Conservation (phyloP, 305 asterid genomes). For the Caryopteris hybrid region DNA sequence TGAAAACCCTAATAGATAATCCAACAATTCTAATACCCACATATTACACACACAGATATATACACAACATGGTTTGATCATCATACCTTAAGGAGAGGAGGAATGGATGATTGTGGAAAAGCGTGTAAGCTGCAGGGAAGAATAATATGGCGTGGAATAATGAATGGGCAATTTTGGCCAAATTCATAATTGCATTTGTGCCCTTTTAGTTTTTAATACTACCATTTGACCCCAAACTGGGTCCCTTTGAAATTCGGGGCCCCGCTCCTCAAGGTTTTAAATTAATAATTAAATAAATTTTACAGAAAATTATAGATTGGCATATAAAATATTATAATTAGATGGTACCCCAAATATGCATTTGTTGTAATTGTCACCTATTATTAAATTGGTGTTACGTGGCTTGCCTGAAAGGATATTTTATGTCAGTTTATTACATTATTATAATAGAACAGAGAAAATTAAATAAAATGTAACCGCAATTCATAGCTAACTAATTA, state of each 20-base stretch:
- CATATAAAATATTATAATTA: no score
- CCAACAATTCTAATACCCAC: neutral
- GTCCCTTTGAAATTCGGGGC: neutral
- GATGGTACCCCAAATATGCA: no score
- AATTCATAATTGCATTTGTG: neutral
- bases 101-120: neutral
- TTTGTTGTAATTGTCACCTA: no score
- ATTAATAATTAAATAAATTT: no score
- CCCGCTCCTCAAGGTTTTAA: no score
- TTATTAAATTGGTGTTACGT: no score
- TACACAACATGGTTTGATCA: neutral
- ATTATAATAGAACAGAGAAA: no score
- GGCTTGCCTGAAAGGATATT: no score
- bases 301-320: no score
- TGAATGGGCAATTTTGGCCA: neutral
- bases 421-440: no score
- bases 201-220: neutral
- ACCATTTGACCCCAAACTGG: neutral
- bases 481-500: no score
- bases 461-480: no score
- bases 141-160: neutral
- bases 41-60: neutral
- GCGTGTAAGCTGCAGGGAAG: conserved; percentile 11
- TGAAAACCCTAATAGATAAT: neutral
- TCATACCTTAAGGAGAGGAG: conserved; percentile 1